Evolutionary conservation across 2,329 filamentous ascomycete species (phyloP), one percentile per base, ranked within the genome.

Genomic region (Verticillium tricorpus): DNA sequence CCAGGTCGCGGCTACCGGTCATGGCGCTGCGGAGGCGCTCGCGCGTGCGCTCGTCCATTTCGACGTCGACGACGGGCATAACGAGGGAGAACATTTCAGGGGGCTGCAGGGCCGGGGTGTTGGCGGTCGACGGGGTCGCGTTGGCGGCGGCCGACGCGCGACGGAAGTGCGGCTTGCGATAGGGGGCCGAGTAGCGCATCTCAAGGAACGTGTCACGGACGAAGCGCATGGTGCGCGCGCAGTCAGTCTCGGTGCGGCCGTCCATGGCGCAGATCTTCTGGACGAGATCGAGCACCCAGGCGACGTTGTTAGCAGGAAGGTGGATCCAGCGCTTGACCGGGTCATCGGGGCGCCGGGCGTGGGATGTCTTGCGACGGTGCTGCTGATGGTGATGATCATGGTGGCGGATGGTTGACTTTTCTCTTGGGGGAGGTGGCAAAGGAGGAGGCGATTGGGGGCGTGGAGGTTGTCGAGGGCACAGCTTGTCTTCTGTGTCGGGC

Each of bases 281-380:
- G 32, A 65, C 64, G 22, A 66, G 61, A 28, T 66, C 64, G 56
- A 65, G 64, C 39, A 66, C 63, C 64, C 64, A 66, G 31, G 64
- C 59, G 1, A 66, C 60, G 31, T 66, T 66, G 37, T 66, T 66
- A 8, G 64, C 63, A 4, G 64, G 64, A 0, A 66, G 61, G 25
- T 66, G 64, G 5, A 66, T 61, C 64, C 64, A 66, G 17, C 64
- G 6, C 61, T 66, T 66, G 4, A 66, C 17, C 0, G 64, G 63
- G 15, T 11, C n/a, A 8, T 17, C 32, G 19, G 1, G 58, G 37
- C 11, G 58, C 31, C 9, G 62, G 39, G 19, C 62, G 56, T 39
- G 64, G 9, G 57, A 58, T 8, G 45, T 60, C 50, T 63, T 65
- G 3, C 64, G 57, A 2, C 60, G 39, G 55, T 63, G n/a, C 22